Evolutionary conservation across 176 grass and related monocot species (phyloP).

Genomic region (Carex cristatella): DNA sequence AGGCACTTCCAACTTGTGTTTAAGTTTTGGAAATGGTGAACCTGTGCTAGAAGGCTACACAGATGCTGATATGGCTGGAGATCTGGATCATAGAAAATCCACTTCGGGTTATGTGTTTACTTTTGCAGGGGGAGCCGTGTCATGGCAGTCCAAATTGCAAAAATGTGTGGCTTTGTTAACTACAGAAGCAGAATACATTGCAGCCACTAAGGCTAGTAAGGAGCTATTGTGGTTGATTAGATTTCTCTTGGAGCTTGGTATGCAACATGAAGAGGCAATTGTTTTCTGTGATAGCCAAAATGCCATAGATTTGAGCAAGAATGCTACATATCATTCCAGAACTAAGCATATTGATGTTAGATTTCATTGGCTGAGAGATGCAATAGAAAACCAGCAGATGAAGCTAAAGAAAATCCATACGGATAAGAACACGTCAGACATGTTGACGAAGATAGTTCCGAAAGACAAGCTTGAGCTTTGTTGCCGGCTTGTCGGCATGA

Average conservation of each 20-base stretch:
- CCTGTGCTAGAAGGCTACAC: neutral
- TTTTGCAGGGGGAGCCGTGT: neutral
- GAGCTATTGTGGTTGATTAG: neutral
- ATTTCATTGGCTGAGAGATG: neutral
- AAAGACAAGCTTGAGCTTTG: neutral
- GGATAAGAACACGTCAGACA: neutral
- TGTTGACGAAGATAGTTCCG: neutral
- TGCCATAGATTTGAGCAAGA: neutral
- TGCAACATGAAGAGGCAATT: no score
- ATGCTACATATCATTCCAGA: neutral
- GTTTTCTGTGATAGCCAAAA: neutral
- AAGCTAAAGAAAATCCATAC: neutral
- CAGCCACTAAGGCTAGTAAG: neutral
- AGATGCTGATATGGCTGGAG: neutral
- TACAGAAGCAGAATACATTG: no score
- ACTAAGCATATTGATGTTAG: neutral
- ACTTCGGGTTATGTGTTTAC: neutral
- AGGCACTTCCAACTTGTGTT: neutral
- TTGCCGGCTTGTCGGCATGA: neutral
- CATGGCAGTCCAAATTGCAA: no score
- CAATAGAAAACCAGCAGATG: neutral
- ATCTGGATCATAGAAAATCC: slow-evolving; percentile 9
- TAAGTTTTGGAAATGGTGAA: neutral
- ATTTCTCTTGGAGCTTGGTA: no score
- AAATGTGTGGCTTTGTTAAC: no score